These are phyloP conservation scores for Mortierella hygrophila DNA, from an alignment of 192 early-diverging fungal species.

Conservation along the genomic window DNA sequence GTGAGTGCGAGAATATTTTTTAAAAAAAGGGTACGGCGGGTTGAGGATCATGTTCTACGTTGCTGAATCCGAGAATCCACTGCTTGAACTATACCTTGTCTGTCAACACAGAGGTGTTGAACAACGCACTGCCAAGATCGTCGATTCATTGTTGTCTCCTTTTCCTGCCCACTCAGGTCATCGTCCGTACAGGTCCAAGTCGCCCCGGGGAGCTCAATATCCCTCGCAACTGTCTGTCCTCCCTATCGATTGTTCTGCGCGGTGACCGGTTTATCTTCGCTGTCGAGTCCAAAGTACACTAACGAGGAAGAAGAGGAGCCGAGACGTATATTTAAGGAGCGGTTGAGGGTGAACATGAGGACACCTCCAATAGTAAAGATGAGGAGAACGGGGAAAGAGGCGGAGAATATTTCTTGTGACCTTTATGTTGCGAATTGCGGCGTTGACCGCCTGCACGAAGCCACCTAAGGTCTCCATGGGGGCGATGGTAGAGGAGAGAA, in stretches of 20 bases:
- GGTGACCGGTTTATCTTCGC: too few species aligned
- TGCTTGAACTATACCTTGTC: not conserved
- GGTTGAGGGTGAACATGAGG: not conserved
- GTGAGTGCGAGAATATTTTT: too few species aligned
- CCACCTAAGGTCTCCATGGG: not conserved
- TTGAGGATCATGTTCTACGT: too few species aligned
- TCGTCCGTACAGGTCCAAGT: constrained; percentile 20
- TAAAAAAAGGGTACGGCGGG: too few species aligned
- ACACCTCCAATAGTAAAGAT: not conserved
- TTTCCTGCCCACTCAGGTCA: not conserved
- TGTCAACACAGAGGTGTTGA: not conserved
- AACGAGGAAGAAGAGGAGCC: not conserved
- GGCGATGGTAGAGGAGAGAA: too few species aligned
- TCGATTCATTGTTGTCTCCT: not conserved
- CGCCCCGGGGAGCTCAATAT: not conserved
- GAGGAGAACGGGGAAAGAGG: not conserved
- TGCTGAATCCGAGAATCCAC: too few species aligned
- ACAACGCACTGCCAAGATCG: constrained; percentile 6
- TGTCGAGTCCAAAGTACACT: too few species aligned
- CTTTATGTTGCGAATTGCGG: too few species aligned
- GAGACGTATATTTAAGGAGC: not conserved
- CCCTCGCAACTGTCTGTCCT: not conserved
- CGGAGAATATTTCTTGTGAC: not conserved
- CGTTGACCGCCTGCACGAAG: too few species aligned
- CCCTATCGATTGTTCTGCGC: not conserved